Conservation (phyloP, 2,329 filamentous ascomycete species). For the Hypocrella siamensis region DNA sequence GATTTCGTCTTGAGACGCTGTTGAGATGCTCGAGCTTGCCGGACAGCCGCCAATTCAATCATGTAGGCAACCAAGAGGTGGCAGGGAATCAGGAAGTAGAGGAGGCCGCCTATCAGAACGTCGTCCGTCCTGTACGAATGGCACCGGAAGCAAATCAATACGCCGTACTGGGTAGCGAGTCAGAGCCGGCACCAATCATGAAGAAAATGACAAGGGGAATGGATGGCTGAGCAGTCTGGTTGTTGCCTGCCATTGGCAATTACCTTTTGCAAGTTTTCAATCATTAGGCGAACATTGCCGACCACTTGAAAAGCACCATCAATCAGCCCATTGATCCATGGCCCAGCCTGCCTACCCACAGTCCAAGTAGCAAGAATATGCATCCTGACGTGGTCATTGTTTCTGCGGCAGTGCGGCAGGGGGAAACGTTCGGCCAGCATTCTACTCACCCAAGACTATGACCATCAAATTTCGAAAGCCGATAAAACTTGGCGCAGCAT, state of each 20-base stretch:
- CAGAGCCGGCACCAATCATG: no score
- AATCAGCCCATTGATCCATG: no score
- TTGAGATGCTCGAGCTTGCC: constrained; percentile 56
- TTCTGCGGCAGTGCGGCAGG: no score
- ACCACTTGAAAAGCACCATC: constrained; percentile 48
- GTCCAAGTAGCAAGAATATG: no score
- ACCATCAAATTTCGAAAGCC: constrained; percentile 96
- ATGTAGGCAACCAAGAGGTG: constrained; percentile 83
- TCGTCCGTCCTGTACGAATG: constrained; percentile 77
- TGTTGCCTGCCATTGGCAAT: no score
- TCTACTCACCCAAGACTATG: constrained; percentile 70
- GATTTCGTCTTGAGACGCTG: constrained; percentile 34
- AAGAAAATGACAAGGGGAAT: no score
- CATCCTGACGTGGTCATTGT: no score
- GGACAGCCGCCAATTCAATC: constrained; percentile 72
- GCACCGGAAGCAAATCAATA: constrained; percentile 80
- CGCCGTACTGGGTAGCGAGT: constrained; percentile 94
- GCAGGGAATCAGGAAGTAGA: constrained; percentile 79
- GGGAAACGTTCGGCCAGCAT: no score
- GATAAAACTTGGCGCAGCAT: constrained; percentile 63
- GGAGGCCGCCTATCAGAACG: constrained; percentile 54
- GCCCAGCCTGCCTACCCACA: no score
- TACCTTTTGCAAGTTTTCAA: constrained; percentile 94
- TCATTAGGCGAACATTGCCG: constrained; percentile 83
- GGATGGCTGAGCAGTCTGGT: background rate